Conservation (phyloP, 495 filamentous ascomycete genomes). For the Hypoxylon intermedium region DNA sequence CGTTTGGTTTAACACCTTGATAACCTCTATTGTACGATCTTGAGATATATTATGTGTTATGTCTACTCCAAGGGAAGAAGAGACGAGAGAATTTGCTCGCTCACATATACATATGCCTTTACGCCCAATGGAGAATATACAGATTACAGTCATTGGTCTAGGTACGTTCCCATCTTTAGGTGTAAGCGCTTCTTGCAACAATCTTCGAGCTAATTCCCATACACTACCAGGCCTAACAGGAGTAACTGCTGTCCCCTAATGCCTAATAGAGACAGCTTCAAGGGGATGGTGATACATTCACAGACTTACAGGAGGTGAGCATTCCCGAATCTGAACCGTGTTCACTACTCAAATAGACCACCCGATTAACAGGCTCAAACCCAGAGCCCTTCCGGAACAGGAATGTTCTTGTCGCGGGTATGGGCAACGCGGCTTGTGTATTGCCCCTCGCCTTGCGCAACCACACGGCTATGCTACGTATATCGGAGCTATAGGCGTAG, state of each 20-base stretch:
- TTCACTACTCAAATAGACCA: neutral
- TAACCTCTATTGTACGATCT: too few species aligned
- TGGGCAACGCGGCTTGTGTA: constrained; percentile 30
- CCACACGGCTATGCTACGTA: constrained; percentile 16
- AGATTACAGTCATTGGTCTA: constrained; percentile 25
- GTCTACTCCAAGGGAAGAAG: too few species aligned
- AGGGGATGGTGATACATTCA: constrained; percentile 73
- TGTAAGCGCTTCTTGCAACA: neutral
- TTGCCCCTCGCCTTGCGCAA: constrained; percentile 13
- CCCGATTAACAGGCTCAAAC: constrained; percentile 50
- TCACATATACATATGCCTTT: neutral
- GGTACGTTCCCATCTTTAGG: constrained; percentile 2
- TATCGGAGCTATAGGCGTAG: constrained; percentile 29
- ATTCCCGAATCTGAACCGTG: too few species aligned
- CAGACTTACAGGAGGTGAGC: constrained; percentile 17
- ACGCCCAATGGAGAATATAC: constrained; percentile 10
- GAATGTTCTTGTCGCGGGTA: constrained; percentile 25
- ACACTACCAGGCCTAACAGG: constrained; percentile 21
- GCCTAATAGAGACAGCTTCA: constrained; percentile 67
- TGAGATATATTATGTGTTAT: too few species aligned
- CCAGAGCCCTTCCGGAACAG: constrained; percentile 24
- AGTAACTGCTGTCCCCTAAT: constrained; percentile 55
- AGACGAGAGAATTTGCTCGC: too few species aligned
- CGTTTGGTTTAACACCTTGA: too few species aligned
- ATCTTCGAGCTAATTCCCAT: neutral